phyloP scores from a whole-genome alignment of 257 asterid genomes.

The Thymus mandschuricus region DNA sequence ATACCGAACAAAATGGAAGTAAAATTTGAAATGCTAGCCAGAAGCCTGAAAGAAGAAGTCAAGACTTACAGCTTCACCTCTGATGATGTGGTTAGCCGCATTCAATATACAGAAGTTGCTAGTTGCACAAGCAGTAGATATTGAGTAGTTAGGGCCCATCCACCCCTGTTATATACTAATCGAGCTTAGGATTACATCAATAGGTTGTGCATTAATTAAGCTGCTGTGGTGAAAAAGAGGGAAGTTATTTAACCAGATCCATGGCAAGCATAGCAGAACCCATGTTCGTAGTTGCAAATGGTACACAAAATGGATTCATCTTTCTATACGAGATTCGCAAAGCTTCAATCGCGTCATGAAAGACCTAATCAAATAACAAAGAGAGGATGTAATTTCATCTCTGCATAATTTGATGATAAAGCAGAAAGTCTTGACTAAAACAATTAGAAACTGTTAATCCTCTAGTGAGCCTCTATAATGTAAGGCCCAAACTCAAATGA shows the following conservation, averaged over 20 bases:
- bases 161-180: slow-evolving; percentile 70
- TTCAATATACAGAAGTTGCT: slow-evolving; percentile 92
- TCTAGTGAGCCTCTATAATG: slow-evolving; percentile 15
- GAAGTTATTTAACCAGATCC: slow-evolving; percentile 67
- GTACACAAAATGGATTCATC: slow-evolving; percentile 98
- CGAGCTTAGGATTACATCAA: slow-evolving; percentile 28
- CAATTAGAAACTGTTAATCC: slow-evolving; percentile 15
- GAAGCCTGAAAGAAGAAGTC: slow-evolving; percentile 35
- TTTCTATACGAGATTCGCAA: slow-evolving; percentile 76
- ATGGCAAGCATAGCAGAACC: slow-evolving; percentile 98
- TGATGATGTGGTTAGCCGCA: slow-evolving; percentile 95
- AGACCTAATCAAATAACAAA: slow-evolving; percentile 63
- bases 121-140: slow-evolving; percentile 97
- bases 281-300: slow-evolving; percentile 97
- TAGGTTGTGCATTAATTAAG: slow-evolving; percentile 22
- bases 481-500: slow-evolving; percentile 7
- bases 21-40: slow-evolving; percentile 14
- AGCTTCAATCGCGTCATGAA: slow-evolving; percentile 92
- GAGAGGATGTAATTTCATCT: neutral
- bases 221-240: neutral
- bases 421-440: slow-evolving; percentile 6
- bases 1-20: slow-evolving; percentile 25
- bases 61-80: slow-evolving; percentile 96
- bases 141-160: slow-evolving; percentile 99
- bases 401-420: slow-evolving; percentile 14